Conservation (phyloP, 768 basidiomycete species). For the Coprinellus micaceus region DNA sequence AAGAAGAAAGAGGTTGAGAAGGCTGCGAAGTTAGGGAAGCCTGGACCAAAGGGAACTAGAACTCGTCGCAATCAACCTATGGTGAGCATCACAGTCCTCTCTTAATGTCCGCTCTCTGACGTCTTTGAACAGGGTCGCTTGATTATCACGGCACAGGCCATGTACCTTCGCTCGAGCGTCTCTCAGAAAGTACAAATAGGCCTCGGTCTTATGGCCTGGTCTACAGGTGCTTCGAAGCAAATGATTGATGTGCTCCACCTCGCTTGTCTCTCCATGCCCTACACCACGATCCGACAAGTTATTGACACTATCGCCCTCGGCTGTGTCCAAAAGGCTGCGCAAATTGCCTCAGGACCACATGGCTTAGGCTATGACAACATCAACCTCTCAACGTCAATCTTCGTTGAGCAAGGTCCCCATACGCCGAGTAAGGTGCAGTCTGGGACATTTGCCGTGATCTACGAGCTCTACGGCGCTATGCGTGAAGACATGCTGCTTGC, state of each 20-base stretch:
- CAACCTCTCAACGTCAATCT: constrained; percentile 27
- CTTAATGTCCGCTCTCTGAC: neutral
- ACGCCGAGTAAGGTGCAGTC: constrained; percentile 31
- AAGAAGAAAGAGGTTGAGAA: neutral
- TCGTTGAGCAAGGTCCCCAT: constrained; percentile 25
- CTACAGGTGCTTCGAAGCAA: constrained; percentile 13
- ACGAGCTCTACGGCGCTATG: constrained; percentile 20
- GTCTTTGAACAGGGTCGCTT: constrained; percentile 3
- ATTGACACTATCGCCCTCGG: constrained; percentile 7
- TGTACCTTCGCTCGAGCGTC: constrained; percentile 10
- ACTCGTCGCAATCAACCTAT: constrained; percentile 6
- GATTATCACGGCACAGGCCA: constrained; percentile 11
- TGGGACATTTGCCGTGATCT: constrained; percentile 30
- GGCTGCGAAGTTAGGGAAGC: no score
- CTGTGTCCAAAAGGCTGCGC: constrained; percentile 2
- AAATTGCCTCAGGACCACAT: neutral
- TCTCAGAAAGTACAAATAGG: constrained; percentile 14
- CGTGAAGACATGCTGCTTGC: constrained; percentile 18
- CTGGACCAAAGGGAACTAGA: neutral
- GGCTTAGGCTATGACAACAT: constrained; percentile 22
- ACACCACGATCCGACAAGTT: constrained; percentile 2
- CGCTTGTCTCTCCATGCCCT: constrained; percentile 8
- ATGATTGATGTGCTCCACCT: constrained; percentile 14
- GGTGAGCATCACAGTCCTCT: neutral
- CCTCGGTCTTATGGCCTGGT: constrained; percentile 12